These are phyloP conservation scores for Berkeleyomyces rouxiae DNA, from an alignment of 2,329 filamentous ascomycete genomes.

Conservation along the genomic window DNA sequence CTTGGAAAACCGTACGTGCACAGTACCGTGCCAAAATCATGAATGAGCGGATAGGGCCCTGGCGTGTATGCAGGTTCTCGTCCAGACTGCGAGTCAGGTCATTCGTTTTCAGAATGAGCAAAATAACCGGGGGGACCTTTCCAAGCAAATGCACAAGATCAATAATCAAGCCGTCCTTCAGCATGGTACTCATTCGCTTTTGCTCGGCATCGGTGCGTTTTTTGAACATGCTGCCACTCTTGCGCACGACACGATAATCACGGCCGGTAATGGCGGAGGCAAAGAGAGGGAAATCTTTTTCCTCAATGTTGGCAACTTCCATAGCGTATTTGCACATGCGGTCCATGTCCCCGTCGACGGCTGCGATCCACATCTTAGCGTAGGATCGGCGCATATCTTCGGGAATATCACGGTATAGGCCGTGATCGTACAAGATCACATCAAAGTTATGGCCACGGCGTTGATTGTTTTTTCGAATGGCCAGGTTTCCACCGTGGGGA, in stretches of 20 bases:
- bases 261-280: constrained; percentile 90
- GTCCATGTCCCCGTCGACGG: constrained; percentile 74
- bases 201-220: constrained; percentile 61
- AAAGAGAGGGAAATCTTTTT: constrained; percentile 86
- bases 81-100: constrained; percentile 88
- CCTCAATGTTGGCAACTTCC: constrained; percentile 75
- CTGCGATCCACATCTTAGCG: constrained; percentile 92
- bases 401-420: constrained; percentile 86
- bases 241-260: constrained; percentile 57
- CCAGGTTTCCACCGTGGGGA: constrained; percentile 90
- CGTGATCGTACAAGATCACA: constrained; percentile 90
- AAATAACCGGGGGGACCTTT: constrained; percentile 76
- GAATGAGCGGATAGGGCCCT: constrained; percentile 47
- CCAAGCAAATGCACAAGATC: constrained; percentile 79
- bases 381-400: constrained; percentile 64
- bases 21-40: constrained; percentile 55
- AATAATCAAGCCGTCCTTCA: constrained; percentile 76
- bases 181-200: constrained; percentile 63
- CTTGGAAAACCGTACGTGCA: constrained; percentile 46
- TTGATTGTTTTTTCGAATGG: constrained; percentile 59
- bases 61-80: constrained; percentile 66
- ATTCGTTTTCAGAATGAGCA: constrained; percentile 94
- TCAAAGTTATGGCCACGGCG: constrained; percentile 64
- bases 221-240: constrained; percentile 36
- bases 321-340: constrained; percentile 78